phyloP scores from a whole-genome alignment of 2,329 filamentous ascomycete genomes.

The Paraphoma sp. region DNA sequence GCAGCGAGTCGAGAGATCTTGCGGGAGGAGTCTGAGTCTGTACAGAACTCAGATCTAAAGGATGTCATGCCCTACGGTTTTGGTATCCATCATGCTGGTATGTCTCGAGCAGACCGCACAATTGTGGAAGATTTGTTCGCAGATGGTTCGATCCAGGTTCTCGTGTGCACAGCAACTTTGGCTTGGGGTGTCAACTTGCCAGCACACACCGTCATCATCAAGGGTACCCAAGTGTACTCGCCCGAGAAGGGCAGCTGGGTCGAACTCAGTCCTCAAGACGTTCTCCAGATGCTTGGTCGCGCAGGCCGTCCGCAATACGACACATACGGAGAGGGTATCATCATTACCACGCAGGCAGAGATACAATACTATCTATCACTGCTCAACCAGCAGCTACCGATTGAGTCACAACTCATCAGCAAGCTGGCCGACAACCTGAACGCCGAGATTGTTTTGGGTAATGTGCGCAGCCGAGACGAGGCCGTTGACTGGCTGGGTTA shows the following conservation, averaged over 20 bases:
- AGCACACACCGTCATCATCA: conserved; percentile 98
- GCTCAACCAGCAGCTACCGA: conserved; percentile 95
- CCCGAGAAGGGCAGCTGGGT: conserved; percentile 99
- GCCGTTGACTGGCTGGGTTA: conserved; percentile 99
- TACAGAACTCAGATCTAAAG: conserved; percentile 87
- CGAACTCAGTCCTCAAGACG: conserved; percentile 94
- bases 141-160: conserved; percentile 88
- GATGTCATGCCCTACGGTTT: conserved; percentile 95
- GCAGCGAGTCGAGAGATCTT: conserved; percentile 89
- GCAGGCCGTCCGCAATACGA: conserved; percentile 96
- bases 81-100: conserved; percentile 97
- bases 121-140: conserved; percentile 95
- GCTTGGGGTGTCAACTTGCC: conserved; percentile 99
- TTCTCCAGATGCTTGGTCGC: conserved; percentile 97
- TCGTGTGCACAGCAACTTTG: conserved; percentile 96
- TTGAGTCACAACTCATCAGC: conserved; percentile 94
- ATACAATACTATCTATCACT: conserved; percentile 97
- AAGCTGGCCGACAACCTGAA: conserved; percentile 95
- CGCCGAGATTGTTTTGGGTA: conserved; percentile 93
- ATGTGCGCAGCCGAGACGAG: conserved; percentile 88
- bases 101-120: conserved; percentile 92
- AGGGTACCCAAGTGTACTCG: conserved; percentile 97
- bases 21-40: conserved; percentile 80
- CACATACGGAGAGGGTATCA: conserved; percentile 97
- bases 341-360: conserved; percentile 93